These are phyloP conservation scores for Linderniella brevidens DNA, from an alignment of 257 asterid genomes.

Conservation along the genomic window DNA sequence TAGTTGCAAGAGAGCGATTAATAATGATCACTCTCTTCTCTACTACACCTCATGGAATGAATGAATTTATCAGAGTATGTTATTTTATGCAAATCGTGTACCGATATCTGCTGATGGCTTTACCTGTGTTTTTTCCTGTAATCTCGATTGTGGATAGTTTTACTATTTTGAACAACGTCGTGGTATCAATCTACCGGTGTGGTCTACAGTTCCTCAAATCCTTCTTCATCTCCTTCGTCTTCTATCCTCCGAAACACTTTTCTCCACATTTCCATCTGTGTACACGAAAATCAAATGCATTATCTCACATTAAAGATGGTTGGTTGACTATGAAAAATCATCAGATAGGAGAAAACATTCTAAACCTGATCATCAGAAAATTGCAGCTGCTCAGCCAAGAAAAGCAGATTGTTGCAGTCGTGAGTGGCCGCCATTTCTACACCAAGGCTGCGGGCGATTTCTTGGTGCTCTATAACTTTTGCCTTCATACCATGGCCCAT, in stretches of 20 bases:
- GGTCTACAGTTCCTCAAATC: constrained; percentile 70
- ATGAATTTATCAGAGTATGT: no score
- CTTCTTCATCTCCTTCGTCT: constrained; percentile 79
- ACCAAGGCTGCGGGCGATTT: constrained; percentile 24
- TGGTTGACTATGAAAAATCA: neutral
- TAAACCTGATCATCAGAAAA: constrained; percentile 80
- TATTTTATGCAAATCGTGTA: no score
- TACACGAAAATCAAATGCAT: neutral
- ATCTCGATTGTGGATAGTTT: no score
- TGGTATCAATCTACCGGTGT: no score
- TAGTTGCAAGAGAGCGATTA: no score
- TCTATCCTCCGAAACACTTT: constrained; percentile 58
- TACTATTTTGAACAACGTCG: no score
- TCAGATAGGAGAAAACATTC: neutral
- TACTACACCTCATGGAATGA: no score
- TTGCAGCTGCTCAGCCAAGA: constrained; percentile 57
- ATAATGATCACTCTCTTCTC: no score
- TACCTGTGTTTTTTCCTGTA: no score
- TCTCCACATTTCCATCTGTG: constrained; percentile 72
- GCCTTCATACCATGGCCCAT: constrained; percentile 47
- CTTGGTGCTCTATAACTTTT: constrained; percentile 21
- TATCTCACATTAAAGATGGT: no score
- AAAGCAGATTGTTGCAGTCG: constrained; percentile 20
- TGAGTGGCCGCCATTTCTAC: constrained; percentile 13
- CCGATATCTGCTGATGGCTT: no score